phyloP scores from a whole-genome alignment of 805 yeast genomes.

The Starmera quercuum region DNA sequence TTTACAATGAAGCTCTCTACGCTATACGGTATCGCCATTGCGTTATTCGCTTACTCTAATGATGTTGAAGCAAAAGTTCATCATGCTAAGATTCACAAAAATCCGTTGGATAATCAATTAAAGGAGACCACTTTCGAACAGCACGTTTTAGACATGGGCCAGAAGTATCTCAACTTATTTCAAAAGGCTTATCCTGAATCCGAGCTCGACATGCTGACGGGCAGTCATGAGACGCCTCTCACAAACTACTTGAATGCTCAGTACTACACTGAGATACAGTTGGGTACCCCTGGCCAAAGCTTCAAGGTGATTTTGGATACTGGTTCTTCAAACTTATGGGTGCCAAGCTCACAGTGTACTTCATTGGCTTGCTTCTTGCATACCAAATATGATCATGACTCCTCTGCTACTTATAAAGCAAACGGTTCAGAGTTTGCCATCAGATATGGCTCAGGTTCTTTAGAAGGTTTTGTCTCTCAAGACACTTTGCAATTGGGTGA shows the following conservation, averaged over 20 bases:
- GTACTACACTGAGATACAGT: constrained; percentile 81
- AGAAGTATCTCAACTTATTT: constrained; percentile 49
- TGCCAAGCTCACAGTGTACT: constrained; percentile 82
- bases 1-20: constrained; percentile 15
- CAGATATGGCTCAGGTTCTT: constrained; percentile 87
- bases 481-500: constrained; percentile 80
- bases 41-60: constrained; percentile 25
- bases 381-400: constrained; percentile 77
- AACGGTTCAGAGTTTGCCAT: constrained; percentile 85
- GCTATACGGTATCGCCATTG: constrained; percentile 16
- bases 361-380: constrained; percentile 95
- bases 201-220: constrained; percentile 22
- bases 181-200: constrained; percentile 36
- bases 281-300: constrained; percentile 91
- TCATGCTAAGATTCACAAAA: constrained; percentile 51
- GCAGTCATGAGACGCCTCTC: constrained; percentile 71
- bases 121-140: constrained; percentile 41
- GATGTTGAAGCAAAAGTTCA: constrained; percentile 47
- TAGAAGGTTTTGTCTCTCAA: constrained; percentile 88
- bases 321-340: constrained; percentile 96
- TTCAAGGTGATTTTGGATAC: constrained; percentile 95
- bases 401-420: constrained; percentile 75
- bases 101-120: constrained; percentile 48
- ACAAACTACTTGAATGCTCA: constrained; percentile 95
- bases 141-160: constrained; percentile 51